Percentiles rank a stretch among this genome's conserved stretches.
Conservation (phyloP, 805 yeast genomes). For the Ogataea saltuana region DNA sequence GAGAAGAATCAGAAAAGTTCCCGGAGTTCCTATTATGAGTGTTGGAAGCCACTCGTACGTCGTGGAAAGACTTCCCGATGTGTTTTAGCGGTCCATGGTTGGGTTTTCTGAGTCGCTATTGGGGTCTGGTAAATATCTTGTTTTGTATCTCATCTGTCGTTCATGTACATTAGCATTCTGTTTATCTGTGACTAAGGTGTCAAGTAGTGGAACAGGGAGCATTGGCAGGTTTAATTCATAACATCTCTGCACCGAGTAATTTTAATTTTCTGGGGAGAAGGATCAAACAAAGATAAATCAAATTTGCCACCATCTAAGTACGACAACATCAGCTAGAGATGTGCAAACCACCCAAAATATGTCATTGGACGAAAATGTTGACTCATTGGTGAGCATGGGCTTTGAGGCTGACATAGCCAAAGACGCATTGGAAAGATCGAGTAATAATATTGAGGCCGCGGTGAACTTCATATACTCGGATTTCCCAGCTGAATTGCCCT, state of each 20-base stretch:
- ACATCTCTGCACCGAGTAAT: neutral
- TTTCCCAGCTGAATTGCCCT: conserved; percentile 15
- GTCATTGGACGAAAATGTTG: conserved; percentile 27
- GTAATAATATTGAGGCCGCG: conserved; percentile 38
- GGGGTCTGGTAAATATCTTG: neutral
- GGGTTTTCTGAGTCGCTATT: neutral
- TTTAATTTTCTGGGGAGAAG: neutral
- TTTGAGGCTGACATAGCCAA: conserved; percentile 26
- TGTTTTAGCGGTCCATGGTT: conserved; percentile 47
- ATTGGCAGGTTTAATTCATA: too few species aligned
- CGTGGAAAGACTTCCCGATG: conserved; percentile 93
- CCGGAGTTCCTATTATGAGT: conserved; percentile 96
- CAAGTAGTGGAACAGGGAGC: too few species aligned
- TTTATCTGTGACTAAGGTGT: conserved; percentile 1
- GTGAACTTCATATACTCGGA: conserved; percentile 38
- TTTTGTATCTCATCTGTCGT: neutral
- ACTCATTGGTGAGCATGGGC: conserved; percentile 31
- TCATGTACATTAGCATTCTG: conserved; percentile 3
- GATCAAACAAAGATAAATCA: neutral
- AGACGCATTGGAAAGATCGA: conserved; percentile 38
- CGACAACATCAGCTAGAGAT: too few species aligned
- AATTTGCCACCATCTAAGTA: conserved; percentile 7
- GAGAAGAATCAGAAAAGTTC: conserved; percentile 90
- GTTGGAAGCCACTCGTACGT: conserved; percentile 93
- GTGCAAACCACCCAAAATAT: conserved; percentile 4